Conservation (phyloP, 1,139 yeast species). For the Saccharomycopsis hybrid region DNA sequence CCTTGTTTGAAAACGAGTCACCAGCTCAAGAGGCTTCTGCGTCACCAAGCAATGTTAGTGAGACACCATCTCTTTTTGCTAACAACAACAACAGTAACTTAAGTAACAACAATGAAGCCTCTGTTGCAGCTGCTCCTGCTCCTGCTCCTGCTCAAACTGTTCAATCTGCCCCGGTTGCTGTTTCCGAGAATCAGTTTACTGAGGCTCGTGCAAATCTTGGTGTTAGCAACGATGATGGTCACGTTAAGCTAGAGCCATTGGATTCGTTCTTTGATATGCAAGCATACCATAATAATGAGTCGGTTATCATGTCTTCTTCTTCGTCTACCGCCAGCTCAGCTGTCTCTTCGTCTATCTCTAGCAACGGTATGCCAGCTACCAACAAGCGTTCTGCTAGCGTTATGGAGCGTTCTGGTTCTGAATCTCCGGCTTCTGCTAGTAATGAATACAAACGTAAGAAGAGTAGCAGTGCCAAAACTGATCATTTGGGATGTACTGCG, state of each 20-base stretch:
- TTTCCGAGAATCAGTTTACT: too few relatives aligned
- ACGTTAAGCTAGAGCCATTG: too few relatives aligned
- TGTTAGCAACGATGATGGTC: not conserved
- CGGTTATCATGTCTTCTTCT: not conserved
- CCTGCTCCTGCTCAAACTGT: not conserved
- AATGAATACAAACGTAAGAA: constrained; percentile 3
- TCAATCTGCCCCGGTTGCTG: too few relatives aligned
- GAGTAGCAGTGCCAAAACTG: constrained; percentile 35
- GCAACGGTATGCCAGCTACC: too few relatives aligned
- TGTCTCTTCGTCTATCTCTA: too few relatives aligned
- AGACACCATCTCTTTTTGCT: constrained; percentile 1
- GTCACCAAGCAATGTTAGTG: constrained; percentile 4
- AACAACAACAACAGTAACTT: too few relatives aligned
- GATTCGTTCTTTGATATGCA: not conserved
- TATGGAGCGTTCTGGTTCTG: not conserved
- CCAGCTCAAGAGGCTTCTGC: constrained; percentile 2
- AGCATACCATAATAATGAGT: too few relatives aligned
- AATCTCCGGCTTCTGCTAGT: not conserved
- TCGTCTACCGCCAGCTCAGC: not conserved
- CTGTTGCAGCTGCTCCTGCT: too few relatives aligned
- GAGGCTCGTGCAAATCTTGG: not conserved
- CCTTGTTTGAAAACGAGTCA: constrained; percentile 51
- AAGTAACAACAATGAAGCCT: too few relatives aligned
- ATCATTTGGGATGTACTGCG: constrained; percentile 57
- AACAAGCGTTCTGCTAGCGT: constrained; percentile 2